These are phyloP conservation scores for Auricularia sp. DNA, from an alignment of 768 basidiomycete genomes.

Conservation along the genomic window DNA sequence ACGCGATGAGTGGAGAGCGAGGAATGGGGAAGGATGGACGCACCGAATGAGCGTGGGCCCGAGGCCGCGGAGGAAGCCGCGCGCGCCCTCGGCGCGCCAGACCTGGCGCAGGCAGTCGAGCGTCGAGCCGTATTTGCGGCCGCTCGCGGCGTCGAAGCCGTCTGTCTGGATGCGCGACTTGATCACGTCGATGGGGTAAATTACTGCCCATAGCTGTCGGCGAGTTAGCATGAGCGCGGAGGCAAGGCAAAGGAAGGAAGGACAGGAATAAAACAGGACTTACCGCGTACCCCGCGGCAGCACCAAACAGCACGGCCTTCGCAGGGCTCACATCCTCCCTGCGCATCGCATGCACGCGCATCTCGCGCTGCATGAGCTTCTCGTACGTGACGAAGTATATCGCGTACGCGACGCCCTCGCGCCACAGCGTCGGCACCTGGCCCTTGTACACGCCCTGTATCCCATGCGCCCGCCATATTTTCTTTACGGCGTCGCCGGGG, in stretches of 20 bases:
- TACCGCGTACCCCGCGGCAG: conserved; percentile 86
- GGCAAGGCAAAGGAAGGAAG: neutral
- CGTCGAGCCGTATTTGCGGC: conserved; percentile 75
- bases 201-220: conserved; percentile 72
- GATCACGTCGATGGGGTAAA: conserved; percentile 94
- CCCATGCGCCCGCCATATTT: conserved; percentile 68
- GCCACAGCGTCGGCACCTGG: conserved; percentile 76
- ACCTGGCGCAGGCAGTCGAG: conserved; percentile 76
- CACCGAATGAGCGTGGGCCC: conserved; percentile 86
- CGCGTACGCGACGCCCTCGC: conserved; percentile 76
- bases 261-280: conserved; percentile 27
- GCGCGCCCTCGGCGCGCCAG: conserved; percentile 72
- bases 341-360: conserved; percentile 26
- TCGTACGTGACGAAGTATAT: conserved; percentile 91
- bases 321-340: conserved; percentile 51
- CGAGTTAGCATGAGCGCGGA: conserved; percentile 5
- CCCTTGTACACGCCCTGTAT: conserved; percentile 87
- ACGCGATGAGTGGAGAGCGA: conserved; percentile 3
- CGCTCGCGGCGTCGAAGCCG: conserved; percentile 62
- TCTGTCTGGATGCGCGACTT: conserved; percentile 97
- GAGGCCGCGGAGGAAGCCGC: conserved; percentile 86
- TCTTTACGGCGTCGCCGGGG: conserved; percentile 79
- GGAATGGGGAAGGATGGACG: conserved; percentile 17
- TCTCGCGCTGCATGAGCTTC: conserved; percentile 79
- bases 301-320: conserved; percentile 80